Percentiles rank a stretch among this genome's conserved stretches.
Conservation (phyloP, 164 flowering plant genomes). For the Stephania japonica region DNA sequence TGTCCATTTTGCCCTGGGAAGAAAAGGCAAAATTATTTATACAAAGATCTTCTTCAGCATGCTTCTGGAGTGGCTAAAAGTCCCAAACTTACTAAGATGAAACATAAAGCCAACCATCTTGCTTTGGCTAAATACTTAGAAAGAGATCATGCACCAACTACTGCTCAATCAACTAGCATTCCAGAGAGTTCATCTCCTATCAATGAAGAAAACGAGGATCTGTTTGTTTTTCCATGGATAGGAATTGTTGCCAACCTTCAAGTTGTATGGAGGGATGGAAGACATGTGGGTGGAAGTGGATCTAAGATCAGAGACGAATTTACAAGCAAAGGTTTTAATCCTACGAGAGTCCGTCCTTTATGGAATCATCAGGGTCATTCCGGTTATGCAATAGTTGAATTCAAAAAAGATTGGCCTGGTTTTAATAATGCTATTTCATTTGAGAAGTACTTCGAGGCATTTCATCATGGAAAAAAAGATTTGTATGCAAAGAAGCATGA, state of each 20-base stretch:
- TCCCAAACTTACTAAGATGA: conserved; percentile 50
- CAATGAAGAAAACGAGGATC: conserved; percentile 41
- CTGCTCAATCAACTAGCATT: conserved; percentile 25
- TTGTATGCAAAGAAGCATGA: conserved; percentile 35
- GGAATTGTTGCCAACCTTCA: conserved; percentile 72
- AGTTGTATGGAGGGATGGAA: conserved; percentile 52
- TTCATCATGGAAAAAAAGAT: conserved; percentile 68
- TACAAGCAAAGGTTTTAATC: conserved; percentile 56
- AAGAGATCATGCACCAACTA: conserved; percentile 33
- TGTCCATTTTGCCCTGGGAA: conserved; percentile 83
- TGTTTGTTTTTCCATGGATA: conserved; percentile 75
- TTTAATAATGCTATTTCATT: conserved; percentile 67
- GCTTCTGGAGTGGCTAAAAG: conserved; percentile 67
- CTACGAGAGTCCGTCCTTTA: conserved; percentile 56
- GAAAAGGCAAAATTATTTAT: conserved; percentile 42
- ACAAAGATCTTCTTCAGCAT: conserved; percentile 78
- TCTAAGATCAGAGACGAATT: conserved; percentile 63
- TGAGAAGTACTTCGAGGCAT: conserved; percentile 65
- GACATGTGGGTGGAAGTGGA: conserved; percentile 65
- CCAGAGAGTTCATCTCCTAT: conserved; percentile 25
- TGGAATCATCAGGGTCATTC: conserved; percentile 78
- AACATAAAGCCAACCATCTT: conserved; percentile 66
- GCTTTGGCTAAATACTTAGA: conserved; percentile 65
- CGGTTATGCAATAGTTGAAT: conserved; percentile 67
- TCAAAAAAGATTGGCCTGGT: conserved; percentile 71